Evolutionary conservation across 495 filamentous ascomycete genomes (phyloP).

Genomic region (Extremus antarcticus): DNA sequence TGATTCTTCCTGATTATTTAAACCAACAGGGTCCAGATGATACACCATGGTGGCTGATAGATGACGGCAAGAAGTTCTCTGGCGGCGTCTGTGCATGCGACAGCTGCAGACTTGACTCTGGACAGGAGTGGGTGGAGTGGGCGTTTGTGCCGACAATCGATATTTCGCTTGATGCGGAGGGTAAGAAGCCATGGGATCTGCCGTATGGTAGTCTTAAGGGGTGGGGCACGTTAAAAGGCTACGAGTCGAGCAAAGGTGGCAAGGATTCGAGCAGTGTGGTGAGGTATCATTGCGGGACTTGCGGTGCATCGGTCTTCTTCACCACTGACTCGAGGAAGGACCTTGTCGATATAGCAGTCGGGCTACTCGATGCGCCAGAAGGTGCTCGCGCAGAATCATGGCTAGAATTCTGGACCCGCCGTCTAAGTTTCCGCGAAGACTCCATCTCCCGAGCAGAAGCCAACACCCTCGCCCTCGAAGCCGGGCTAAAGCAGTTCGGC

Average conservation of each 20-base stretch:
- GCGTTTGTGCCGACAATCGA: slow-evolving; percentile 54
- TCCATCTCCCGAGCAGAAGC: slow-evolving; percentile 33
- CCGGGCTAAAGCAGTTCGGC: slow-evolving; percentile 25
- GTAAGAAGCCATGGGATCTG: not conserved
- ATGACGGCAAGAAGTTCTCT: slow-evolving; percentile 40
- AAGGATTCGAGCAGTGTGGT: slow-evolving; percentile 42
- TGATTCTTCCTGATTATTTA: slow-evolving; percentile 40
- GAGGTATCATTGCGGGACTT: slow-evolving; percentile 53
- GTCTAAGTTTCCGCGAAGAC: slow-evolving; percentile 54
- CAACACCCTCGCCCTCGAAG: slow-evolving; percentile 32
- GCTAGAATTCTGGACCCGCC: slow-evolving; percentile 48
- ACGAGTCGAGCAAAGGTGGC: slow-evolving; percentile 41
- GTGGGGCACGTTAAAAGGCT: slow-evolving; percentile 38
- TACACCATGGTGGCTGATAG: slow-evolving; percentile 45
- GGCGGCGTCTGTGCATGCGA: slow-evolving; percentile 56
- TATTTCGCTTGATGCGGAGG: slow-evolving; percentile 36
- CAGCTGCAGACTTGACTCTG: slow-evolving; percentile 50
- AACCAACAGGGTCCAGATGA: slow-evolving; percentile 37
- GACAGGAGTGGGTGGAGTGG: slow-evolving; percentile 60
- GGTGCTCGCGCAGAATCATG: slow-evolving; percentile 48
- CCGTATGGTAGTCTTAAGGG: slow-evolving; percentile 43
- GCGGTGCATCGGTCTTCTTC: slow-evolving; percentile 61
- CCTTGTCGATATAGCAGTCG: slow-evolving; percentile 35
- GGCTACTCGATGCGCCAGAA: slow-evolving; percentile 41
- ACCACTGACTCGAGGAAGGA: slow-evolving; percentile 32